A percentile compares a stretch with the other conserved stretches of the same genome.
Evolutionary conservation across 179 eudicot species (phyloP).

Genomic region (Nepenthes alata): DNA sequence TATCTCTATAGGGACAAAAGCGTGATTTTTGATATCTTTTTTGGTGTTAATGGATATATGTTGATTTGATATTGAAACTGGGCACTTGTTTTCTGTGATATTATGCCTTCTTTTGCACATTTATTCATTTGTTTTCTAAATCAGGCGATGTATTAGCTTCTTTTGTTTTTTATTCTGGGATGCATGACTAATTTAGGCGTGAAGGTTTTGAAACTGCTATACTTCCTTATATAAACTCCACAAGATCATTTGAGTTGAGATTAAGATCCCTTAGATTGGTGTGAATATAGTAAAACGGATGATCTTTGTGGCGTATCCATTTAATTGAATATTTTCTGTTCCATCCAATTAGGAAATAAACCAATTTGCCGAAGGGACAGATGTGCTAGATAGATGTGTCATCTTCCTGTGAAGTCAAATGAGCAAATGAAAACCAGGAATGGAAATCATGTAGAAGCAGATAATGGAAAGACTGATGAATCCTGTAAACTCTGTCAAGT

Average conservation of each 20-base stretch:
- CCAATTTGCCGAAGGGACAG: not conserved
- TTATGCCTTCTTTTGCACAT: too few species aligned
- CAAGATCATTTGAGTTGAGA: not conserved
- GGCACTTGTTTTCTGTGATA: too few species aligned
- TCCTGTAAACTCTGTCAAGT: constrained; percentile 14
- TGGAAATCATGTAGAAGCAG: constrained; percentile 13
- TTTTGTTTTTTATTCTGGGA: too few species aligned
- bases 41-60: too few species aligned
- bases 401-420: constrained; percentile 20
- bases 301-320: not conserved
- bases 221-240: too few species aligned
- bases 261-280: not conserved
- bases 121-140: too few species aligned
- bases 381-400: constrained; percentile 38
- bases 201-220: too few species aligned
- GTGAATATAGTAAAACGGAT: not conserved
- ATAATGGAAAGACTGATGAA: constrained; percentile 12
- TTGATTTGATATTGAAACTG: too few species aligned
- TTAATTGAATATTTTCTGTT: not conserved
- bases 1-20: too few species aligned
- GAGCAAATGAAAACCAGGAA: constrained; percentile 32
- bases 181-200: too few species aligned
- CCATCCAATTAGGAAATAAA: not conserved
- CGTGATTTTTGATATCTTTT: too few species aligned
- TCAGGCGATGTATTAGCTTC: too few species aligned